Base-by-base conservation (phyloP, 106 monocot genomes). In the Dendrobium huoshanense region DNA sequence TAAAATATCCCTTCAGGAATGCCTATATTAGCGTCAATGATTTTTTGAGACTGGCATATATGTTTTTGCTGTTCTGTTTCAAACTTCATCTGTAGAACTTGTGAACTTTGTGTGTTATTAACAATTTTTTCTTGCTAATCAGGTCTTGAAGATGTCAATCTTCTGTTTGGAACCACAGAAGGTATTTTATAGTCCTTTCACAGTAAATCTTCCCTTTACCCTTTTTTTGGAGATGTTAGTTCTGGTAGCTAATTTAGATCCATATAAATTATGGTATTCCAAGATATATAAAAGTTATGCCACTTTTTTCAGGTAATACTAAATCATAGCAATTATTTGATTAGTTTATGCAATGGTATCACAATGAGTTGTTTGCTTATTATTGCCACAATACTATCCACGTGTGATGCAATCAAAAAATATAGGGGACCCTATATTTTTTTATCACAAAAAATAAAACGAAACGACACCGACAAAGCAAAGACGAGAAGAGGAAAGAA, bases 101-200 rank as follows among this genome's bases (percentile, higher is more conserved):
- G 4, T 6, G 9, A 10, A 10, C 40, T 72, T 72, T 74, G 22
- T 27, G 19, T 48, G 22, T 51, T 13, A 44, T 43, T 43, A 22
- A 43, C 44, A 41, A 19, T 29, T 48, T 44, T 84, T 80, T 81
- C 75, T 45, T 56, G 45, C 42, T 59, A 76, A 64, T 27, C 85
- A 95, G 95, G 92, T 73, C 86, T 95, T 86, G 95, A 95, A 80
- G 95, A 95, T 83, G 87, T 87, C 59, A 89, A 82, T 33, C 84
- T 90, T 86, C 84, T 88, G 54, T 95, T 89, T 85, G 92, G 84
- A 41, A 77, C 95, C 84, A 83, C 84, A 75, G 95, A 95, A 90
- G 95, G 95, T 95, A 92, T 67, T 79, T 2, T 20, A 11, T 47
- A 27, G 13, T 76, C 78, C 1, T 43, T 43, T 74, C 49, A 49